These are phyloP conservation scores for Elsinoe fawcettii DNA, from an alignment of 2,329 filamentous ascomycete species.

Conservation along the genomic window DNA sequence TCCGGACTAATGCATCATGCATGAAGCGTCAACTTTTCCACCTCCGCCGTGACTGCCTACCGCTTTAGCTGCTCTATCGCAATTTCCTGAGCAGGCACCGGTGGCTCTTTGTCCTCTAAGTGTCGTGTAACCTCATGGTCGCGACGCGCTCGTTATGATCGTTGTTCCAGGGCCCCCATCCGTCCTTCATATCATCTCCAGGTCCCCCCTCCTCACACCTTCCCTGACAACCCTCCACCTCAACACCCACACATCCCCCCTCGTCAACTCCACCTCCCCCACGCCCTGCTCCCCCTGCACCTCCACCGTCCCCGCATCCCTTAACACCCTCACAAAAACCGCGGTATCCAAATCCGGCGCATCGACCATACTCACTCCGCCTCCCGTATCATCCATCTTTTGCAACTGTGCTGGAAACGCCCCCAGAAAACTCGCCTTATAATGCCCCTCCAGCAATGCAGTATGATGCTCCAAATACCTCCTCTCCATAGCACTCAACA, in stretches of 20 bases:
- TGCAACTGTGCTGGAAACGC: conserved; percentile 73
- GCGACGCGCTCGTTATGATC: no score
- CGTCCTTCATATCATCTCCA: conserved; percentile 47
- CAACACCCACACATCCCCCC: conserved; percentile 51
- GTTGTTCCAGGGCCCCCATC: background rate
- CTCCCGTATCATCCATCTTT: conserved; percentile 81
- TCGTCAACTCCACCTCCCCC: conserved; percentile 35
- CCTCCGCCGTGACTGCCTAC: background rate
- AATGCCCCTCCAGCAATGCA: conserved; percentile 74
- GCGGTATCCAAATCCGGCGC: conserved; percentile 72
- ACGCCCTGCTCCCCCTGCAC: conserved; percentile 54
- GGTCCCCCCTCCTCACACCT: conserved; percentile 66
- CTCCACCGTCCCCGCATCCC: conserved; percentile 49
- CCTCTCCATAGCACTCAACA: conserved; percentile 59
- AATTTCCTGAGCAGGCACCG: no score
- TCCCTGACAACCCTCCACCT: conserved; percentile 51
- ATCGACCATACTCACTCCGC: conserved; percentile 88
- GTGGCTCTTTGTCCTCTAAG: no score
- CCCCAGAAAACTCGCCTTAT: conserved; percentile 72
- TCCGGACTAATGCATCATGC: background rate
- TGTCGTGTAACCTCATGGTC: no score
- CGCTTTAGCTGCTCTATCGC: background rate
- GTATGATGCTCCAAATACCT: conserved; percentile 82
- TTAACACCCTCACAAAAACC: conserved; percentile 72
- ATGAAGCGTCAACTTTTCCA: no score